Evolutionary conservation across 805 yeast genomes (phyloP).

Genomic region (Metschnikowia rubicola): DNA sequence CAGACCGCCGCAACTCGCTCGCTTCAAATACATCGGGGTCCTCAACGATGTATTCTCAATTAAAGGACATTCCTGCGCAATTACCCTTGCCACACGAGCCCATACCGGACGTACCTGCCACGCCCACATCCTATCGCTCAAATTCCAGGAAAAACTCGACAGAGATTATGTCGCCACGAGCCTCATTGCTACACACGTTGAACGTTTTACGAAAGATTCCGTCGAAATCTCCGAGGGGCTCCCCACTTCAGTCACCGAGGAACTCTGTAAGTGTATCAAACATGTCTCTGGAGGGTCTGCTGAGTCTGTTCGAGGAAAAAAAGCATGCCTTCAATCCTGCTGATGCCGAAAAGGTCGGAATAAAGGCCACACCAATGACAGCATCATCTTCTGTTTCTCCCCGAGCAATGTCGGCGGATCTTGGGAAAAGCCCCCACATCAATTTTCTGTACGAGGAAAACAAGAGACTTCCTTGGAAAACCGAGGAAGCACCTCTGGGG

Average conservation of each 20-base stretch:
- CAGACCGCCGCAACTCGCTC: conserved; percentile 12
- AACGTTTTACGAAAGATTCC: conserved; percentile 39
- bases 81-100: conserved; percentile 56
- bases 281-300: conserved; percentile 1
- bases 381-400: conserved; percentile 2
- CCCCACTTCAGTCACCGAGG: conserved; percentile 46
- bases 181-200: conserved; percentile 39
- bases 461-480: neutral
- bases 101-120: conserved; percentile 40
- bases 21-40: conserved; percentile 10
- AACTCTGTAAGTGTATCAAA: conserved; percentile 37
- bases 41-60: conserved; percentile 12
- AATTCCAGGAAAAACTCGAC: conserved; percentile 36
- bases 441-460: neutral
- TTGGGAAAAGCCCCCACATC: neutral
- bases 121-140: conserved; percentile 32
- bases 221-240: conserved; percentile 33
- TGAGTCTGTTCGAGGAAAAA: neutral
- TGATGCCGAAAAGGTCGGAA: neutral
- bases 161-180: conserved; percentile 38
- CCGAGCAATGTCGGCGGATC: conserved; percentile 2
- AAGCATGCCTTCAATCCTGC: neutral
- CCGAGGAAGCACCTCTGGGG: neutral
- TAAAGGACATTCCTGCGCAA: conserved; percentile 50
- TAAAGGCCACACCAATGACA: neutral